A percentile compares a stretch with the other conserved stretches of the same genome.
phyloP scores from a whole-genome alignment of 2,329 filamentous ascomycete species.

The Fusarium sororula region DNA sequence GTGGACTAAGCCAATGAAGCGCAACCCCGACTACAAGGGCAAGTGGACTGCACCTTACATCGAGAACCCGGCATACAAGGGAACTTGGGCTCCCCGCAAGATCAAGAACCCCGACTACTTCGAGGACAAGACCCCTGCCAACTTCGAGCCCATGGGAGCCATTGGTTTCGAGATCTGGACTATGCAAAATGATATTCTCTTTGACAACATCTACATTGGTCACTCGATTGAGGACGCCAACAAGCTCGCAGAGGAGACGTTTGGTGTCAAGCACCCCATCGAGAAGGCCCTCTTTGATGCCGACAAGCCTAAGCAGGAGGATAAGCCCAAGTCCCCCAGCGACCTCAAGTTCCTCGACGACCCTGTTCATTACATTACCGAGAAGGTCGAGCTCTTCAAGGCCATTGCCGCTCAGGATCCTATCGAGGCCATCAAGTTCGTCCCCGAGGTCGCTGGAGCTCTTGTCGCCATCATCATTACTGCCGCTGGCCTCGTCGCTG shows the following conservation, averaged over 20 bases:
- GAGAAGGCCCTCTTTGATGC: constrained; percentile 85
- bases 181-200: constrained; percentile 98
- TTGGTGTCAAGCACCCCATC: constrained; percentile 83
- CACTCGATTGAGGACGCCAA: constrained; percentile 94
- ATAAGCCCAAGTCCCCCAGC: constrained; percentile 73
- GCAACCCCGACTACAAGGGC: constrained; percentile 98
- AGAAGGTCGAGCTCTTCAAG: constrained; percentile 94
- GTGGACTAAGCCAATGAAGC: constrained; percentile 91
- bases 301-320: constrained; percentile 76
- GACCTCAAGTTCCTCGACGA: constrained; percentile 92
- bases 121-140: constrained; percentile 95
- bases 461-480: constrained; percentile 76
- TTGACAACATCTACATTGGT: constrained; percentile 99
- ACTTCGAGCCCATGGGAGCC: constrained; percentile 98
- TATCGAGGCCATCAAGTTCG: constrained; percentile 83
- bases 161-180: constrained; percentile 99
- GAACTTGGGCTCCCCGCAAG: constrained; percentile 91
- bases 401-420: constrained; percentile 84
- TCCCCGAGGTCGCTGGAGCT: constrained; percentile 89
- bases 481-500: constrained; percentile 74
- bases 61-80: constrained; percentile 99
- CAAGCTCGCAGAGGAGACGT: constrained; percentile 89
- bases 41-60: constrained; percentile 94
- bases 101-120: constrained; percentile 96
- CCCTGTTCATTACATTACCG: constrained; percentile 85